Base-by-base conservation (phyloP, 768 basidiomycete genomes). In the Calvatia gigantea region DNA sequence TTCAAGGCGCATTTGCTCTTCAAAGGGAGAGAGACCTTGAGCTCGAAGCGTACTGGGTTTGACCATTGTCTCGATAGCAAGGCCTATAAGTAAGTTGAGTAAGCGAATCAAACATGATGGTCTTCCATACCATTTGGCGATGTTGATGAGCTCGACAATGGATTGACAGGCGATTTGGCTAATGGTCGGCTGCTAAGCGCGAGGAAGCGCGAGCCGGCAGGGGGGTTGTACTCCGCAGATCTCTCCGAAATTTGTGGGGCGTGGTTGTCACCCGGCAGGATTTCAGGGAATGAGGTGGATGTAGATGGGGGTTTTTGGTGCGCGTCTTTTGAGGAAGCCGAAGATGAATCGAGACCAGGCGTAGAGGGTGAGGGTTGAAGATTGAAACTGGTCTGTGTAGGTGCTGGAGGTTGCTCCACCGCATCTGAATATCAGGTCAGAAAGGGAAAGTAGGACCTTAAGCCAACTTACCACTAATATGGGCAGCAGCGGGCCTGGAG, bases 11-110 rank as follows among this genome's bases (percentile, higher is more conserved):
- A 51, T 61, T 45, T 66, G 69, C n/a, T 82, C 83, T 33, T 85
- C 82, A 59, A 85, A 86, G 0, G 83, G 82, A 11, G 78, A 80
- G 61, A 85, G 85, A 15, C 74, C 74, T 25, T 41, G 54, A 33
- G 46, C 29, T 17, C 46, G 29, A 14, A 47, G 54, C 6, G 54
- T 56, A 8, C 54, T 47, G 15, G 54, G 54, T 27, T 56, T 56
- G 19, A 41, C 39, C 27, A 44, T 33, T 11, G 43, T 35, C 25
- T 56, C 54, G 32, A 54, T 31, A 29, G 38, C 27, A 38, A 35
- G 23, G 12, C 42, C 31, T 51, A 49, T 6, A 21, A n/a, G 14
- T 37, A 19, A 17, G 8, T 25, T 47, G 35, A 55, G 19, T 21
- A 11, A 1, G 7, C n/a, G 11, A 1, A 25, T 9, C 27, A 31